Evolutionary conservation across 257 asterid genomes (phyloP).

Genomic region (Oldenlandia corymbosa): DNA sequence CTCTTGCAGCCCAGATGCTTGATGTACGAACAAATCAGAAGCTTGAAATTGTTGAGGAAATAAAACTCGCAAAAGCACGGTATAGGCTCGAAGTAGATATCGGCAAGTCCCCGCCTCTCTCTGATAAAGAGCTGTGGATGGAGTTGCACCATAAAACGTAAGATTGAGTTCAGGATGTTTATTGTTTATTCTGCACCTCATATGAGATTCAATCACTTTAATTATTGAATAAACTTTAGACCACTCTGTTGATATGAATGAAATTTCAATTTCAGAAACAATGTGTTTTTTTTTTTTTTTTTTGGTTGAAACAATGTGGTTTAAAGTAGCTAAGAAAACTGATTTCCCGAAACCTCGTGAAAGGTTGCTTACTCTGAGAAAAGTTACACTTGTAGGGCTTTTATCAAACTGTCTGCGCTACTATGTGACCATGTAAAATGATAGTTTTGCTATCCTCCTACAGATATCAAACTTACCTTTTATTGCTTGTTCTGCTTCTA

Average conservation of each 20-base stretch:
- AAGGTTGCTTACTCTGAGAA: not conserved
- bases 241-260: too few species aligned
- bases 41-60: conserved; percentile 72
- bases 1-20: conserved; percentile 81
- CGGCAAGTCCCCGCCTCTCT: conserved; percentile 94
- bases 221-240: not conserved
- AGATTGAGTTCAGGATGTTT: conserved; percentile 20
- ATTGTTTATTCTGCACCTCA: not conserved
- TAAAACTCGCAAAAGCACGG: conserved; percentile 78
- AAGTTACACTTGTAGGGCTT: not conserved
- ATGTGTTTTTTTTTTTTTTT: too few species aligned
- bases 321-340: not conserved
- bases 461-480: not conserved
- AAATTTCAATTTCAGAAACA: not conserved
- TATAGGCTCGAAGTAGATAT: conserved; percentile 90
- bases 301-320: too few species aligned
- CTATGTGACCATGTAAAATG: not conserved
- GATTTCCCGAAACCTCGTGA: not conserved
- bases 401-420: not conserved
- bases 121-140: conserved; percentile 74
- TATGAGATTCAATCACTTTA: not conserved
- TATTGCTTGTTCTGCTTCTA: not conserved
- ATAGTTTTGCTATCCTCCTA: not conserved
- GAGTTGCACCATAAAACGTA: conserved; percentile 83
- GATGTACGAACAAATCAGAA: conserved; percentile 80